phyloP scores from a whole-genome alignment of 192 early-diverging fungal genomes.

The Rhizoclosmatium globosum region DNA sequence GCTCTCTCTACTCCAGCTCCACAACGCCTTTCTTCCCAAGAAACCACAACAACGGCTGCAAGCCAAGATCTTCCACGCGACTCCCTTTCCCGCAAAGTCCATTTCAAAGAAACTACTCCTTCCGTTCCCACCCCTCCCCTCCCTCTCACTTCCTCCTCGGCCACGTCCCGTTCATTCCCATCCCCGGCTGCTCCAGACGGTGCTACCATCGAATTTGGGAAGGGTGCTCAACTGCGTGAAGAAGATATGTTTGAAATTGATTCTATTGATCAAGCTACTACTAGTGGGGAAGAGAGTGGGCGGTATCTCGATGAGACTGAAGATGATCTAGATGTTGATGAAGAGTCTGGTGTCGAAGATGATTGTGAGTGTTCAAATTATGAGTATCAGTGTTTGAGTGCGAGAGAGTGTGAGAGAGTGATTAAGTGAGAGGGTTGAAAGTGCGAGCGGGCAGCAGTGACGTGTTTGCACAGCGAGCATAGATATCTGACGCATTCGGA shows the following conservation, averaged over 20 bases:
- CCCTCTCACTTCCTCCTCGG: neutral
- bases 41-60: neutral
- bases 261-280: neutral
- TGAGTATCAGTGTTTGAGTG: neutral
- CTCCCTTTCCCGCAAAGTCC: constrained; percentile 22
- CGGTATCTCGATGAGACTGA: constrained; percentile 9
- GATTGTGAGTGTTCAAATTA: neutral
- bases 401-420: too few species aligned
- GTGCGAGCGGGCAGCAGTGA: too few species aligned
- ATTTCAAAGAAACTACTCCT: constrained; percentile 21
- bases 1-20: neutral
- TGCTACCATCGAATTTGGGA: constrained; percentile 13
- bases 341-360: neutral
- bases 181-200: constrained; percentile 11
- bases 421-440: too few species aligned
- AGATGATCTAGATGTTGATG: constrained; percentile 18
- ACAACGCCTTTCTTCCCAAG: neutral
- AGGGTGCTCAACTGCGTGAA: neutral
- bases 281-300: neutral
- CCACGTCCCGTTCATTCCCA: neutral
- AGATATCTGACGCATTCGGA: too few species aligned
- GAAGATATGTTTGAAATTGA: constrained; percentile 29
- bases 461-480: too few species aligned
- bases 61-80: neutral
- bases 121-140: neutral